A percentile compares a stretch with the other conserved stretches of the same genome.
These are phyloP conservation scores for Neonectria magnoliae DNA, from an alignment of 2,329 filamentous ascomycete species.

Conservation along the genomic window DNA sequence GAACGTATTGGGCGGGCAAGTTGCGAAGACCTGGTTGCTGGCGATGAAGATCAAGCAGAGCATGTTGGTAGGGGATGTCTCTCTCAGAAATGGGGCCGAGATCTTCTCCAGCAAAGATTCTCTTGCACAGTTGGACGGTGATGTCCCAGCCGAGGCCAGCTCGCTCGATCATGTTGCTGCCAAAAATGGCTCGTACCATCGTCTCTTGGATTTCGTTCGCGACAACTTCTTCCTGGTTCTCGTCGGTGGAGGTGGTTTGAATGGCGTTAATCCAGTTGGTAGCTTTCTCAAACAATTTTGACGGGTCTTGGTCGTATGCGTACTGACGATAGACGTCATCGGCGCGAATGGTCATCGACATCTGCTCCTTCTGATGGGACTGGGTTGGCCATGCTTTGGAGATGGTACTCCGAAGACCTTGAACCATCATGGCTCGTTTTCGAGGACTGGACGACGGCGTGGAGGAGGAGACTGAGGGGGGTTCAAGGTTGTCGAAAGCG, in stretches of 20 bases:
- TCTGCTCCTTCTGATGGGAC: no score
- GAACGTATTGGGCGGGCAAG: not conserved
- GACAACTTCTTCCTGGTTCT: conserved; percentile 19
- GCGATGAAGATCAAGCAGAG: conserved; percentile 12
- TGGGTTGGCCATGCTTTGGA: not conserved
- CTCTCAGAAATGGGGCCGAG: conserved; percentile 11
- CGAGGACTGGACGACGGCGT: not conserved
- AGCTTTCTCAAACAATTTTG: conserved; percentile 25
- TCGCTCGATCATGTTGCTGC: conserved; percentile 41
- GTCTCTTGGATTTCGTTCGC: conserved; percentile 23
- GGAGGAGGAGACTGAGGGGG: not conserved
- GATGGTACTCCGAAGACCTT: not conserved
- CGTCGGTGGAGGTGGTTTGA: not conserved
- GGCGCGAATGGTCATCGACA: not conserved
- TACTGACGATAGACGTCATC: conserved; percentile 24
- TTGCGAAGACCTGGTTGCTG: not conserved
- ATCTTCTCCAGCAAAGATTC: conserved; percentile 23
- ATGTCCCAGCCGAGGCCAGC: conserved; percentile 30
- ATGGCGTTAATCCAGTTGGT: not conserved
- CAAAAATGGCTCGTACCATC: conserved; percentile 36
- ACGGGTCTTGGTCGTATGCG: conserved; percentile 16
- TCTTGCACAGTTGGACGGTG: conserved; percentile 29
- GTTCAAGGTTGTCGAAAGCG: not conserved
- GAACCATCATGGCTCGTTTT: not conserved
- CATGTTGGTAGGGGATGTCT: not conserved